A percentile compares a stretch with the other conserved stretches of the same genome.
These are phyloP conservation scores for Cordia subcordata DNA, from an alignment of 257 asterid species.

Conservation along the genomic window DNA sequence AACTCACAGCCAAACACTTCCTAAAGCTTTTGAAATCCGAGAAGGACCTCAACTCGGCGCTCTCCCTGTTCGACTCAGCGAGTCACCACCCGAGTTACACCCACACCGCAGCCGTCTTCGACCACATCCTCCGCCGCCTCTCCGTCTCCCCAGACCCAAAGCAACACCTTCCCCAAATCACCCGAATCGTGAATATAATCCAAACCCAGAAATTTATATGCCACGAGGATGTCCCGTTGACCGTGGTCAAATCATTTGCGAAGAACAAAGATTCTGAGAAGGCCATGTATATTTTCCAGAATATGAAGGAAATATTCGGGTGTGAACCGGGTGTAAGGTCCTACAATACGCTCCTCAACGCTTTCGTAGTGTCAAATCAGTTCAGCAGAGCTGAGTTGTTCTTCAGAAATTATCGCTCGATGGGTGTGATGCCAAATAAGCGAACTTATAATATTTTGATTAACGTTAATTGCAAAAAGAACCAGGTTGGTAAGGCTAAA, in stretches of 20 bases:
- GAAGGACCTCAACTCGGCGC: conserved; percentile 47
- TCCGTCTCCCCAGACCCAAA: conserved; percentile 37
- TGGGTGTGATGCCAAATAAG: conserved; percentile 65
- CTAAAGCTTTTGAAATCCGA: conserved; percentile 61
- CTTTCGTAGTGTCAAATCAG: conserved; percentile 61
- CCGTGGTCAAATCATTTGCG: conserved; percentile 57
- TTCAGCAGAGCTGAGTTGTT: conserved; percentile 67
- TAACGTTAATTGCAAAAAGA: conserved; percentile 52
- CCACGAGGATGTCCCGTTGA: conserved; percentile 59
- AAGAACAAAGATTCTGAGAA: conserved; percentile 49
- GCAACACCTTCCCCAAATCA: conserved; percentile 29
- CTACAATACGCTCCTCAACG: conserved; percentile 67
- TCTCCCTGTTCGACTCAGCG: conserved; percentile 63
- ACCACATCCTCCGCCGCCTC: conserved; percentile 77
- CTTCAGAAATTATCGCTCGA: conserved; percentile 42
- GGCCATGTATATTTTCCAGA: conserved; percentile 63
- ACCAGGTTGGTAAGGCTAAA: conserved; percentile 47
- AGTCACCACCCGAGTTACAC: conserved; percentile 42
- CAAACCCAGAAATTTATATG: conserved; percentile 48
- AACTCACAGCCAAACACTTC: conserved; percentile 47
- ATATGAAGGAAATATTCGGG: conserved; percentile 60
- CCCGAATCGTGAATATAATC: conserved; percentile 50
- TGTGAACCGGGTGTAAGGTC: conserved; percentile 73
- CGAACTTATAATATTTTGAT: conserved; percentile 66
- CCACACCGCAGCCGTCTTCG: conserved; percentile 48